Base-by-base conservation (phyloP, 495 filamentous ascomycete genomes). In the Alectoria sarmentosa region DNA sequence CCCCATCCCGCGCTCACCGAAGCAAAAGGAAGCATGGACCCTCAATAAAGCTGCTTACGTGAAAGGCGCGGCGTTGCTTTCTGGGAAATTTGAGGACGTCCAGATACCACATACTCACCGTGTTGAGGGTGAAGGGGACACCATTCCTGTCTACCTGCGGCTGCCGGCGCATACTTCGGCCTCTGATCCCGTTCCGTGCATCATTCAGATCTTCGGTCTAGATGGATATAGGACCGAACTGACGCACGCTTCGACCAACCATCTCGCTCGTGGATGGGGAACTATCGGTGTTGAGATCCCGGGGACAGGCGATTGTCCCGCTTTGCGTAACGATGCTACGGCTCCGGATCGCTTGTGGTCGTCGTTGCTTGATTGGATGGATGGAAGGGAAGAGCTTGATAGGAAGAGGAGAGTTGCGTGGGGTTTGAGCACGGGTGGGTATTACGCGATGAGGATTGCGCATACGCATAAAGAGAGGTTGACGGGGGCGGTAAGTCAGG, bases 171-270 rank as follows among this genome's bases (percentile, higher is more conserved):
- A 68, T 48, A 80, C 78, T 1, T 66, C 73, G 4, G 65, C 67
- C 0, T 61, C 68, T 9, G 76, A 78, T 30, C 80, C 76, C 6
- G 77, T 77, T 3, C 87, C 90, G 0, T 76, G 81, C 6, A 82
- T 93, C 6, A 74, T 93, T 26, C 79, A 91, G 39, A 81, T 91
- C 23, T 90, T 87, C 0, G 90, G 90, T 0, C 77, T 93, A 15
- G 90, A 93, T 68, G 90, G 89, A 11, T 91, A 93, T 69, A 75
- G 89, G 21, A 88, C 89, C 0, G 90, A 93, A 69, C 88, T 91
- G 72, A 88, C 86, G 26, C 78, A 82, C 42, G 85, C 88, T 39
- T 84, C 80, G 60, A 80, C 89, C 44, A 85, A 87, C 73, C 89
- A 86, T 67, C 70, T 84, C n/a, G 72, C 76, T 58, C 84, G 82